Evolutionary conservation across 2,329 filamentous ascomycete genomes (phyloP).

Genomic region (Fusarium austroafricanum): DNA sequence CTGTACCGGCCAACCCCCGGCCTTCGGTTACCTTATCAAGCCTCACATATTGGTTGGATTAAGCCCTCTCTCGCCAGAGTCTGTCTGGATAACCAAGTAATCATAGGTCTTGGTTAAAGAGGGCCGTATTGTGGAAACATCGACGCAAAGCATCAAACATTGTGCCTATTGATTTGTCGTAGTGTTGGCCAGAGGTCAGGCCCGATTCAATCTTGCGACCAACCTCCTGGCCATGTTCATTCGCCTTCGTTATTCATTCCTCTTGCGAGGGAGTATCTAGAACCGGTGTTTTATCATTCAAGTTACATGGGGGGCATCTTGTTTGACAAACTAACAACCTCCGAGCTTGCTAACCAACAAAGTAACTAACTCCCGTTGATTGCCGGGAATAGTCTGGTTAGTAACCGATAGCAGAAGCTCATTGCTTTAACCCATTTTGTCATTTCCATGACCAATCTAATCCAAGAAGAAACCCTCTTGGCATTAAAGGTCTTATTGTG

Average conservation of each 20-base stretch:
- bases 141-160: conserved; percentile 5
- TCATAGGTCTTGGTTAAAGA: neutral
- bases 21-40: conserved; percentile 24
- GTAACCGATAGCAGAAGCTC: neutral
- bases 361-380: no score
- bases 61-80: conserved; percentile 3
- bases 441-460: neutral
- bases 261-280: neutral
- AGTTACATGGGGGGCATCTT: conserved; percentile 15
- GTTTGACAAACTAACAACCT: neutral
- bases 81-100: neutral
- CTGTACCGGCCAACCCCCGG: conserved; percentile 32
- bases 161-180: conserved; percentile 12
- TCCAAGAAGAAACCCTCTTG: neutral
- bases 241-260: conserved; percentile 6
- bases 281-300: conserved; percentile 1
- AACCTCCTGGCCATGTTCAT: conserved; percentile 4
- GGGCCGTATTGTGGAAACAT: conserved; percentile 13
- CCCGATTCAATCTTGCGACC: conserved; percentile 13
- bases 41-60: conserved; percentile 22
- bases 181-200: conserved; percentile 12
- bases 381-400: neutral
- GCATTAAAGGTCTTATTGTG: neutral
- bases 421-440: neutral
- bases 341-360: neutral